Evolutionary conservation across 148 eudicot species (phyloP), one percentile per base, ranked within the genome.

Genomic region (Linanthus parryae): DNA sequence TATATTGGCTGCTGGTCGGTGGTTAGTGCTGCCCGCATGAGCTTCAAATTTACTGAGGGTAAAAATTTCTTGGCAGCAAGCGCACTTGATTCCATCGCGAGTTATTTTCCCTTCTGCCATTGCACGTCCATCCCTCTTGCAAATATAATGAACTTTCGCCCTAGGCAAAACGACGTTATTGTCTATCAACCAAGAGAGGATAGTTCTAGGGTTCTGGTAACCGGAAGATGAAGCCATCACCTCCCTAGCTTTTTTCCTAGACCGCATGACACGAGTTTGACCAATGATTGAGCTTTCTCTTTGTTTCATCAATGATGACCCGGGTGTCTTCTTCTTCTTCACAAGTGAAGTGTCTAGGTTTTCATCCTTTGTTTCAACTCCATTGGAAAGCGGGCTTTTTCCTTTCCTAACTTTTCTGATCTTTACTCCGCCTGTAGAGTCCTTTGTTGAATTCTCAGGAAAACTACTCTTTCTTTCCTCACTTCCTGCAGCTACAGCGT

Each of bases 161-260:
- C 91, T 60, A 11, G 82, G 79, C 50, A 73, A 55, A 41, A 84
- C 76, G 61, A 66, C 74, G 31, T 75, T 62, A 47, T 71, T 84
- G 59, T 84, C 92, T 53, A 94, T 80, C 64, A 94, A 70, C 95
- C 88, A 82, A 45, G 99, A 77, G 45, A 94, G 67, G 40, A 76
- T 44, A 23, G 83, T 78, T 55, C 69, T 24, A 31, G 55, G 40
- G 55, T 26, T 51, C 2, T 7, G 21, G 34, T 2, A 51, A 51
- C 39, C 17, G 25, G 13, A 17, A 11, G 55, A 51, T 1, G 55
- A 51, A 33, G 30, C 50, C 44, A 53, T 58, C 11, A 48, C 61
- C 49, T 64, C 64, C 15, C 76, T 58, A 30, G 77, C 78, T 67
- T 86, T 68, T 74, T 82, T 82, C 55, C 72, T 80, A 52, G 88